A percentile compares a stretch with the other conserved stretches of the same genome.
Evolutionary conservation across 1,284 basidiomycete genomes (phyloP).

Genomic region (Heterobasidion occidentale): DNA sequence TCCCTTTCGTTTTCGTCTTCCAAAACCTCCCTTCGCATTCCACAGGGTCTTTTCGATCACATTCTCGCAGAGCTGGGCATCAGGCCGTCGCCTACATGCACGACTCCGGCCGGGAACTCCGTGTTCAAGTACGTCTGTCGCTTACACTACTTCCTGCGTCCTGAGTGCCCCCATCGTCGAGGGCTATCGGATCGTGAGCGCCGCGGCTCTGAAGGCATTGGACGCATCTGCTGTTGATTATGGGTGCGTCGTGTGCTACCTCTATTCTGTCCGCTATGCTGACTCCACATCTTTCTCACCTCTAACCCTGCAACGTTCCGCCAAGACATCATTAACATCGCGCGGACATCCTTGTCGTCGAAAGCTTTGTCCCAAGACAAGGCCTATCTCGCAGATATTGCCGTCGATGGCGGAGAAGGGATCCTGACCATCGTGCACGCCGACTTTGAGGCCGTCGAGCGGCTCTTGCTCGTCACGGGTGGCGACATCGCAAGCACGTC

Average conservation of each 20-base stretch:
- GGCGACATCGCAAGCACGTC: constrained; percentile 98
- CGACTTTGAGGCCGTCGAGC: constrained; percentile 98
- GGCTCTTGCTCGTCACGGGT: constrained; percentile 92
- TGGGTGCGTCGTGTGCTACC: constrained; percentile 42
- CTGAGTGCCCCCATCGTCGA: no score
- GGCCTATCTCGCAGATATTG: constrained; percentile 97
- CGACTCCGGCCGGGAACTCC: no score
- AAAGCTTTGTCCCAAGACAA: constrained; percentile 98
- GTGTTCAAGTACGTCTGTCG: no score
- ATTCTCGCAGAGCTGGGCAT: no score
- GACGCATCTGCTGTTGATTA: constrained; percentile 81
- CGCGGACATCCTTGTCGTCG: constrained; percentile 90
- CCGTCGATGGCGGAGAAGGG: constrained; percentile 95
- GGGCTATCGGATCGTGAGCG: constrained; percentile 90
- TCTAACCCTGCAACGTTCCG: constrained; percentile 74
- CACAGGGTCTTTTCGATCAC: no score
- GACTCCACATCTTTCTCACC: constrained; percentile 26
- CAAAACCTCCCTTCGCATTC: no score
- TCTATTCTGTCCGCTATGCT: neutral
- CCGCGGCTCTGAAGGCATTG: constrained; percentile 80
- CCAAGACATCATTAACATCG: constrained; percentile 93
- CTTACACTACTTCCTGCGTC: no score
- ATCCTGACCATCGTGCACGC: constrained; percentile 98
- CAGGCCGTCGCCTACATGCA: no score
- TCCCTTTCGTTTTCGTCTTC: no score